Evolutionary conservation across 108 stramenopile species (phyloP), one percentile per base, ranked within the genome.

Genomic region (Nitzschia palea): DNA sequence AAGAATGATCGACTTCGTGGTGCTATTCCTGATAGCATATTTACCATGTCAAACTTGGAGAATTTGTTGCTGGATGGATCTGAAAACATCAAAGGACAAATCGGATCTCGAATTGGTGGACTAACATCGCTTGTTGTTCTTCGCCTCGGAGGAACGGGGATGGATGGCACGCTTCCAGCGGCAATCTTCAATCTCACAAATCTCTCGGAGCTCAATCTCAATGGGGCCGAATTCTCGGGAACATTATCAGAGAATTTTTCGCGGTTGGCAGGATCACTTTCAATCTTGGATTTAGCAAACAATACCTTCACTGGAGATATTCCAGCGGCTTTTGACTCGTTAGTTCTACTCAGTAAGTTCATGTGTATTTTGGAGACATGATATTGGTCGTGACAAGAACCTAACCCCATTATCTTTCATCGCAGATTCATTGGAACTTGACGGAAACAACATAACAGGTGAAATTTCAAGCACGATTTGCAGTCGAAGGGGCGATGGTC

Each of bases 151-250:
- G 62, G 54, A 10, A 58, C 70, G 1, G 30, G 51, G 12, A 48
- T 81, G 15, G 52, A 64, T 14, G 80, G 71, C 15, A 47, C 50
- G 6, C 20, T 80, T 31, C 75, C 80, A 9, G 54, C 15, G 0
- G 62, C 45, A n/a, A 44, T 79, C 14, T 70, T 56, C 42, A 55
- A 23, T 8, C 55, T 77, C 42, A n/a, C 9, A 10, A 43, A 2
- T 9, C 36, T 77, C 10, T 10, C 36, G 31, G 74, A 66, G 36
- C 32, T 76, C 15, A 55, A 67, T 28, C 58, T 81, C 35, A 28
- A 72, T 25, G 51, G 68, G 22, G 74, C 60, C 23, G 43, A 32
- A 2, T 61, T 81, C 22, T 51, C 44, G 5, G 80, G 80, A 12
- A 29, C 33, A 10, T 44, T 70, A 36, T 55, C 70, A 14, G 61